Evolutionary conservation across 1,284 basidiomycete species (phyloP).

Genomic region (Vanrija humicola): DNA sequence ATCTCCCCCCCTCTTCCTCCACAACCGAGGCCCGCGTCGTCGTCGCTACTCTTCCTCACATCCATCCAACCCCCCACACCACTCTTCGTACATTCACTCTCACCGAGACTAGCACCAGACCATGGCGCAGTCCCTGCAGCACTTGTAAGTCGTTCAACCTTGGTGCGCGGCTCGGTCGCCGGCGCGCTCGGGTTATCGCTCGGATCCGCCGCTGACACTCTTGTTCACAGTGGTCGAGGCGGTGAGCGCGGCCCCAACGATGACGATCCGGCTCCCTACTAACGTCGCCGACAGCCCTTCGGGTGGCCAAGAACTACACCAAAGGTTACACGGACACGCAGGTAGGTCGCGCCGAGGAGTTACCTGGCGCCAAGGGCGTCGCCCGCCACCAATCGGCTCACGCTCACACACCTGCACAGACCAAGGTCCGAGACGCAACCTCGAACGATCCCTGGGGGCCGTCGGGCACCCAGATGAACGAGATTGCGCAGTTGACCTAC

Average conservation of each 20-base stretch:
- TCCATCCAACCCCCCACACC: neutral
- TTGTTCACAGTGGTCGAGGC: slow-evolving; percentile 37
- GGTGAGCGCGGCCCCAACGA: slow-evolving; percentile 24
- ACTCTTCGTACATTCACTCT: neutral
- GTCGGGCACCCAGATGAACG: slow-evolving; percentile 98
- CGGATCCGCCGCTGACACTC: slow-evolving; percentile 12
- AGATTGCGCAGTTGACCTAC: slow-evolving; percentile 94
- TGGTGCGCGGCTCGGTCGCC: neutral
- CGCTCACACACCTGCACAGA: slow-evolving; percentile 53
- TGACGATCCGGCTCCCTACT: neutral
- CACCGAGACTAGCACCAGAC: neutral
- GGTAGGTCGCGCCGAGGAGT: slow-evolving; percentile 20
- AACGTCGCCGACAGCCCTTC: slow-evolving; percentile 55
- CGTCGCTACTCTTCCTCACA: neutral
- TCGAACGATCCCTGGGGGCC: slow-evolving; percentile 99
- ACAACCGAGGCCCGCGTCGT: neutral
- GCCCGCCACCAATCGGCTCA: neutral
- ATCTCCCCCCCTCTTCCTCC: neutral
- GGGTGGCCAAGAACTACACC: slow-evolving; percentile 90
- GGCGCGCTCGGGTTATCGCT: too few species aligned
- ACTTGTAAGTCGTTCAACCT: slow-evolving; percentile 39
- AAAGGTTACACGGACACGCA: slow-evolving; percentile 80
- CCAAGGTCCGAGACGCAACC: slow-evolving; percentile 97
- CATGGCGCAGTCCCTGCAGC: slow-evolving; percentile 43
- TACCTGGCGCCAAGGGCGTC: neutral